Evolutionary conservation across 768 basidiomycete genomes (phyloP).

Genomic region (Termitomyces bulborhizus): DNA sequence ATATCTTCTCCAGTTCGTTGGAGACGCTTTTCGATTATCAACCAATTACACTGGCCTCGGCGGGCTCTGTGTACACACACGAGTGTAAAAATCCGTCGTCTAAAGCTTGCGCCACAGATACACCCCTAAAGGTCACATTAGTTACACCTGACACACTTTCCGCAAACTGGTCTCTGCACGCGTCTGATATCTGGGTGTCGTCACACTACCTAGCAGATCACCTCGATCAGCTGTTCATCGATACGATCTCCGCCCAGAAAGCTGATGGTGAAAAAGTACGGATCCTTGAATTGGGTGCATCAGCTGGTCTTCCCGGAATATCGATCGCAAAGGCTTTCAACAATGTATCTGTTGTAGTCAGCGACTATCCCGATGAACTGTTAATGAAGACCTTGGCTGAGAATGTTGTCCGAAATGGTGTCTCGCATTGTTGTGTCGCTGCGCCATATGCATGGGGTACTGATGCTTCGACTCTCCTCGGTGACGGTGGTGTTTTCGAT

Average conservation of each 20-base stretch:
- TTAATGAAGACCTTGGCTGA: constrained; percentile 52
- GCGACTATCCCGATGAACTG: constrained; percentile 66
- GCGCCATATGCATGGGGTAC: constrained; percentile 65
- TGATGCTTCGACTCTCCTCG: constrained; percentile 29
- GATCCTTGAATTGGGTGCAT: constrained; percentile 71
- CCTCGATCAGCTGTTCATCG: constrained; percentile 26
- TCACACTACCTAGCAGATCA: constrained; percentile 66
- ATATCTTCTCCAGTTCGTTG: constrained; percentile 62
- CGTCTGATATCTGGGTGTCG: constrained; percentile 71
- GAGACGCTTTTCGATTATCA: constrained; percentile 54
- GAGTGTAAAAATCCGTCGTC: constrained; percentile 14
- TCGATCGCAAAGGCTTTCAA: constrained; percentile 46
- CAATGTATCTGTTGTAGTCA: constrained; percentile 40
- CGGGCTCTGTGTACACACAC: constrained; percentile 50
- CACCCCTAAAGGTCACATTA: constrained; percentile 31
- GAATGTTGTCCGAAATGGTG: constrained; percentile 51
- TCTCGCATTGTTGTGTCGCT: constrained; percentile 40
- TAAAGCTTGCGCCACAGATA: constrained; percentile 10
- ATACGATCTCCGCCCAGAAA: neutral
- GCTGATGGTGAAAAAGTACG: constrained; percentile 11
- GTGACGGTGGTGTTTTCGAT: constrained; percentile 40
- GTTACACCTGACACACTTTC: constrained; percentile 59
- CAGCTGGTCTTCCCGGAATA: constrained; percentile 70
- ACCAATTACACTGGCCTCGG: constrained; percentile 54
- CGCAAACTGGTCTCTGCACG: constrained; percentile 71